Evolutionary conservation across 1,139 yeast species (phyloP).

Genomic region (Candida sp.): DNA sequence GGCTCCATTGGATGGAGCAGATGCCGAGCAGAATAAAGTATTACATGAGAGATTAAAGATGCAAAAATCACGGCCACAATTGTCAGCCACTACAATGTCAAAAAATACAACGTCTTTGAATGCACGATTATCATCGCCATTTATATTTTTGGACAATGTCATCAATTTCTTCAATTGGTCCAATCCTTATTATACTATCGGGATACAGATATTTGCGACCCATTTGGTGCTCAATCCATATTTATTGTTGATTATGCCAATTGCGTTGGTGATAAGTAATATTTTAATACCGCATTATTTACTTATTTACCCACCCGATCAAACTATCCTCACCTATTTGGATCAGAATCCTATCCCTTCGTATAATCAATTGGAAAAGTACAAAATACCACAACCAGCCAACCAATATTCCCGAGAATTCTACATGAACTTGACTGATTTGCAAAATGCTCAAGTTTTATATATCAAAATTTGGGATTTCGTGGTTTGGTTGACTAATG

Average conservation of each 20-base stretch:
- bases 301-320: conserved; percentile 37
- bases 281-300: conserved; percentile 72
- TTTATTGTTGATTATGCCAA: conserved; percentile 51
- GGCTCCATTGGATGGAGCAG: conserved; percentile 56
- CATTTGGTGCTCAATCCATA: conserved; percentile 63
- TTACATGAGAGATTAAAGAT: conserved; percentile 48
- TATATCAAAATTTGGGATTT: conserved; percentile 66
- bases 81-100: conserved; percentile 69
- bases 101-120: conserved; percentile 65
- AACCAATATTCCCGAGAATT: conserved; percentile 81
- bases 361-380: conserved; percentile 46
- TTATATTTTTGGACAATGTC: conserved; percentile 54
- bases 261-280: conserved; percentile 48
- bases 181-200: conserved; percentile 59
- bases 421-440: conserved; percentile 72
- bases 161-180: conserved; percentile 61
- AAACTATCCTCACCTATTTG: conserved; percentile 14
- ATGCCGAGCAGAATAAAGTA: conserved; percentile 32
- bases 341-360: conserved; percentile 53
- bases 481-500: conserved; percentile 43
- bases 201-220: conserved; percentile 52
- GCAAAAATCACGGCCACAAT: conserved; percentile 63
- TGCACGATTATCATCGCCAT: conserved; percentile 61
- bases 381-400: conserved; percentile 65
- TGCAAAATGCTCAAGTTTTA: conserved; percentile 78